phyloP scores from a whole-genome alignment of 1,284 basidiomycete species.

The Abortiporus biennis region DNA sequence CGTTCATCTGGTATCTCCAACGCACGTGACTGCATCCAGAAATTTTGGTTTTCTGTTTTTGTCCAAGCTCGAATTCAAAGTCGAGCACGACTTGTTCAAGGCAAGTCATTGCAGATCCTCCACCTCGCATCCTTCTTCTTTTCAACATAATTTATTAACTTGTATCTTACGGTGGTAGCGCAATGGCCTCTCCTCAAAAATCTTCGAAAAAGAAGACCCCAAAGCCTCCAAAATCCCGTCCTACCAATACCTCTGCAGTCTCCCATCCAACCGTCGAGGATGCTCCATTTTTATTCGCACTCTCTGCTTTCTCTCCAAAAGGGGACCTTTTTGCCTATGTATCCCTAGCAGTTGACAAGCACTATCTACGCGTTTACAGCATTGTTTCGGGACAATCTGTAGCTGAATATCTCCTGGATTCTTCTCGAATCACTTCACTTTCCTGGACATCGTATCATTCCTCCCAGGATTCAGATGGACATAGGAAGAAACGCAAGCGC shows the following conservation, averaged over 20 bases:
- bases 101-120: constrained; percentile 3
- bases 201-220: constrained; percentile 2
- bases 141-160: too few species aligned
- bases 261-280: constrained; percentile 54
- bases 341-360: constrained; percentile 69
- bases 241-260: constrained; percentile 49
- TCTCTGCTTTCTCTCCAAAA: constrained; percentile 60
- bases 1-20: not conserved
- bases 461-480: constrained; percentile 17
- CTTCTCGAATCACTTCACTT: constrained; percentile 47
- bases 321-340: constrained; percentile 58
- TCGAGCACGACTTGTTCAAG: not conserved
- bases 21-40: constrained; percentile 3
- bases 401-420: constrained; percentile 54
- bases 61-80: not conserved
- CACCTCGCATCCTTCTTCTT: too few species aligned
- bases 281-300: constrained; percentile 33
- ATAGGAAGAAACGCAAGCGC: constrained; percentile 40
- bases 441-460: constrained; percentile 43
- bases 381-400: constrained; percentile 47
- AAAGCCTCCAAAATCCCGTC: constrained; percentile 31
- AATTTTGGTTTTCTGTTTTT: constrained; percentile 4
- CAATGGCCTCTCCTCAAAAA: too few species aligned
- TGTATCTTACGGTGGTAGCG: too few species aligned
- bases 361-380: constrained; percentile 64